These are phyloP conservation scores for Phytophthora sp. DNA, from an alignment of 352 stramenopile species.

Conservation along the genomic window DNA sequence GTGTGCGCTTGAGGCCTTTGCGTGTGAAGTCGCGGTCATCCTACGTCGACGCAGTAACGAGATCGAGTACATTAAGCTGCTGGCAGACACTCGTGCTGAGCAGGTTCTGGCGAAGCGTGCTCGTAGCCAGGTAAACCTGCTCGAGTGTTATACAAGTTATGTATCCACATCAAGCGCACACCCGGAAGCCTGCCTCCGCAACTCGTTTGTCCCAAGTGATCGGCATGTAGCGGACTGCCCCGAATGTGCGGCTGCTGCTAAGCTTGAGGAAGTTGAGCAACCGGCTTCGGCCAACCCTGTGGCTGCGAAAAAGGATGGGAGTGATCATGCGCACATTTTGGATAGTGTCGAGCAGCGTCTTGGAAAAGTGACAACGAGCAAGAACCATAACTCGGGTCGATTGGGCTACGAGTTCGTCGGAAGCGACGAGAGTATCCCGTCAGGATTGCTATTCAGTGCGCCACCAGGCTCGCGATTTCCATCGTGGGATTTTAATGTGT, in stretches of 20 bases:
- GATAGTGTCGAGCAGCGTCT: conserved; percentile 27
- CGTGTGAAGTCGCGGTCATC: conserved; percentile 86
- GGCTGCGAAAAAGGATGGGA: conserved; percentile 1
- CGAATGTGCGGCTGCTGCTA: conserved; percentile 37
- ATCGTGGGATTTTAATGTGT: conserved; percentile 87
- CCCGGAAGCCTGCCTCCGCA: conserved; percentile 55
- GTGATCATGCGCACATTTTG: neutral
- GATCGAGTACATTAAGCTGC: conserved; percentile 90
- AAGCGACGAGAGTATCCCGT: conserved; percentile 12
- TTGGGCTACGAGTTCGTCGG: conserved; percentile 37
- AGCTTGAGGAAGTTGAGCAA: conserved; percentile 25
- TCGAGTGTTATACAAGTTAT: conserved; percentile 82
- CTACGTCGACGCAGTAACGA: conserved; percentile 83
- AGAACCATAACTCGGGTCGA: conserved; percentile 32
- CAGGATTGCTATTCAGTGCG: conserved; percentile 31
- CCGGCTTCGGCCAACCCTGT: neutral
- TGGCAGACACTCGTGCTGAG: conserved; percentile 79
- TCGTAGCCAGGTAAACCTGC: conserved; percentile 76
- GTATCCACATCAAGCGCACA: conserved; percentile 51
- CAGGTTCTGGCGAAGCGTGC: conserved; percentile 74
- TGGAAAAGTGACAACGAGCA: conserved; percentile 8
- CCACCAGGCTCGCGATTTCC: conserved; percentile 37
- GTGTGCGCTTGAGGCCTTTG: conserved; percentile 86
- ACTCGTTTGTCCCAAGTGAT: conserved; percentile 66
- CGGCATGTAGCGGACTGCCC: conserved; percentile 44